Base-by-base conservation (phyloP, 441 rosid genomes). In the Syzygium malaccense region DNA sequence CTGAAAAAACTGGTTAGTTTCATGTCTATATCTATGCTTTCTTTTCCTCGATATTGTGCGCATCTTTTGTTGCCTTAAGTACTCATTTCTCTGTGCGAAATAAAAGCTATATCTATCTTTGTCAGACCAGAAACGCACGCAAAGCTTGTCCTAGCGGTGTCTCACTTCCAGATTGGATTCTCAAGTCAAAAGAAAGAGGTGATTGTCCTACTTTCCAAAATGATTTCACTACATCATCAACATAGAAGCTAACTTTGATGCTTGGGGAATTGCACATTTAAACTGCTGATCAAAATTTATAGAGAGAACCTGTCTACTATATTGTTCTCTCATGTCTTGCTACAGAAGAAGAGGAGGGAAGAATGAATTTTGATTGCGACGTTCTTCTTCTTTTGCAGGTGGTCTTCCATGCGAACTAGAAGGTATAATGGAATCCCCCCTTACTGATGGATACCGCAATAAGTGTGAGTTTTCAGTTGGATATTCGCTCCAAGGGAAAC, bases 381-480 rank as follows among this genome's bases (percentile, higher is more conserved):
- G 25, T 5, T 4, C 83, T 87, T 87, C 54, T 64, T 49, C 86
- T 68, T 86, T 20, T 91, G 92, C 91, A 97, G 99, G 98, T 86
- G 98, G 98, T 89, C 98, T 98, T 94, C 91, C 99, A 62, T 98
- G 98, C 88, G 88, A 95, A 64, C 94, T 97, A 10, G 98, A 96
- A 91, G 98, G 98, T 60, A 93, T 98, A 92, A 91, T 98, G 88
- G 95, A 93, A 90, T 98, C 99, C 26, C 98, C 99, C 5, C 87
- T 96, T 87, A 92, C 90, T 71, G 92, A 95, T 93, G 99, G 99
- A 87, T 97, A 97, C 92, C 98, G 98, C 87, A 97, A 98, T 91
- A 98, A 98, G 95, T 98, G 99, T 91, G 99, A 98, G 91, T 97
- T 98, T 94, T 96, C 99, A 12, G 94, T 94, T 92, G 99, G 99